Percentiles rank a stretch among this genome's conserved stretches.
These are phyloP conservation scores for Lecanosticta acicola DNA, from an alignment of 2,329 filamentous ascomycete genomes.

Conservation along the genomic window DNA sequence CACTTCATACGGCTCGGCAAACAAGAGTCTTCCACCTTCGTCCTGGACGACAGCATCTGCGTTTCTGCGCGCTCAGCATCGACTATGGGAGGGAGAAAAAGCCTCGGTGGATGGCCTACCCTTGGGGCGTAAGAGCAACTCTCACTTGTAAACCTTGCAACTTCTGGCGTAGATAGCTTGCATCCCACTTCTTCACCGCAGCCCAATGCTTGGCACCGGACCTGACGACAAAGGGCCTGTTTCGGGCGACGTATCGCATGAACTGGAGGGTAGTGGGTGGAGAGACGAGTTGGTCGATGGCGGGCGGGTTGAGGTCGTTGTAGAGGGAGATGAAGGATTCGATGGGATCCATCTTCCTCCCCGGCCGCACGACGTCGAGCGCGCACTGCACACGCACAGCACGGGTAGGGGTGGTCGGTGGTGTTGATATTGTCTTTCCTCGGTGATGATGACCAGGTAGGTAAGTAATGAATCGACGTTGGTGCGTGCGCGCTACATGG, in stretches of 20 bases:
- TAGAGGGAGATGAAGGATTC: conserved; percentile 58
- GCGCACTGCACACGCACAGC: too few relatives aligned
- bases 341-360: neutral
- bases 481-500: too few relatives aligned
- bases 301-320: conserved; percentile 62
- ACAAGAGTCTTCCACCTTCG: conserved; percentile 45
- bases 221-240: conserved; percentile 68
- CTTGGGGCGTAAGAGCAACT: conserved; percentile 70
- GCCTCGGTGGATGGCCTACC: conserved; percentile 47
- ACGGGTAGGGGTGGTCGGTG: too few relatives aligned
- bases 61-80: conserved; percentile 45
- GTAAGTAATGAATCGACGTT: too few relatives aligned
- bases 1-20: conserved; percentile 69
- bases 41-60: conserved; percentile 59
- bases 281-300: conserved; percentile 55
- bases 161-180: conserved; percentile 50
- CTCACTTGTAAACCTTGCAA: conserved; percentile 59
- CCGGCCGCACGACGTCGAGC: too few relatives aligned
- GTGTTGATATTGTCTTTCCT: too few relatives aligned
- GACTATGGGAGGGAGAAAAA: neutral
- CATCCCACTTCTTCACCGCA: conserved; percentile 59
- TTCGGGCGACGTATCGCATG: conserved; percentile 68
- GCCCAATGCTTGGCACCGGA: conserved; percentile 56
- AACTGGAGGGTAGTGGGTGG: conserved; percentile 73
- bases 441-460: too few relatives aligned